Percentiles rank a stretch among this genome's conserved stretches.
Evolutionary conservation across 1,284 basidiomycete genomes (phyloP).

Genomic region (Pholiota adiposa): DNA sequence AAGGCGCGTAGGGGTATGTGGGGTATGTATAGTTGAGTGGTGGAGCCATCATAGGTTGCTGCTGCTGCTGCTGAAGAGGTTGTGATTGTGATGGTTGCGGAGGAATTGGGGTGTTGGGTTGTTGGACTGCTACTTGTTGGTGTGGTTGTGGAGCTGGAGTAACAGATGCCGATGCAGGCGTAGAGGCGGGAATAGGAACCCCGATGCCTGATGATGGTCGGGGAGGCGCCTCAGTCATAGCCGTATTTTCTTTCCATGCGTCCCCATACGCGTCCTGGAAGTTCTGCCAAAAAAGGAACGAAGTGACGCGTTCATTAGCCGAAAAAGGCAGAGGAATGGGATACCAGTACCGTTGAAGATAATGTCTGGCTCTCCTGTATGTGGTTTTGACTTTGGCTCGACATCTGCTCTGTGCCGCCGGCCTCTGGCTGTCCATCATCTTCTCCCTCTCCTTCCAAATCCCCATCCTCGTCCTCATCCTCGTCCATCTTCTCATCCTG

Average conservation of each 20-base stretch:
- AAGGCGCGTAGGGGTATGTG: slow-evolving; percentile 29
- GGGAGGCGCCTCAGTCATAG: slow-evolving; percentile 31
- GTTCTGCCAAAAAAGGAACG: slow-evolving; percentile 17
- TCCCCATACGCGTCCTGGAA: slow-evolving; percentile 51
- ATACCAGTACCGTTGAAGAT: slow-evolving; percentile 17
- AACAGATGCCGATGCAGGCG: slow-evolving; percentile 1
- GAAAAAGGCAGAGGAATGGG: not conserved
- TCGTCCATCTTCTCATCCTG: slow-evolving; percentile 30
- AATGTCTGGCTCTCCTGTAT: slow-evolving; percentile 7
- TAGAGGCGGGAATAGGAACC: slow-evolving; percentile 6
- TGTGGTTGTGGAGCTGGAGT: slow-evolving; percentile 1
- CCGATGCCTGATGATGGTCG: slow-evolving; percentile 16
- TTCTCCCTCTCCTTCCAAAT: slow-evolving; percentile 17
- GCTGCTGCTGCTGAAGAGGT: slow-evolving; percentile 6
- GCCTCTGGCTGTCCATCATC: slow-evolving; percentile 8
- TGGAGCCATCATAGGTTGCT: slow-evolving; percentile 5
- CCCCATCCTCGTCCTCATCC: slow-evolving; percentile 21
- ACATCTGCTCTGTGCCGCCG: not conserved
- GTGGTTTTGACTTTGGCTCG: not conserved
- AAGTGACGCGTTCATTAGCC: not conserved
- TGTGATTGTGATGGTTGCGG: slow-evolving; percentile 5
- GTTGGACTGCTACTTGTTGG: not conserved
- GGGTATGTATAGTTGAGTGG: slow-evolving; percentile 22
- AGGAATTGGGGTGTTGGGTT: not conserved
- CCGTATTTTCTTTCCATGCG: slow-evolving; percentile 59